Conservation (phyloP, 257 asterid genomes). For the Buddleja alternifolia region DNA sequence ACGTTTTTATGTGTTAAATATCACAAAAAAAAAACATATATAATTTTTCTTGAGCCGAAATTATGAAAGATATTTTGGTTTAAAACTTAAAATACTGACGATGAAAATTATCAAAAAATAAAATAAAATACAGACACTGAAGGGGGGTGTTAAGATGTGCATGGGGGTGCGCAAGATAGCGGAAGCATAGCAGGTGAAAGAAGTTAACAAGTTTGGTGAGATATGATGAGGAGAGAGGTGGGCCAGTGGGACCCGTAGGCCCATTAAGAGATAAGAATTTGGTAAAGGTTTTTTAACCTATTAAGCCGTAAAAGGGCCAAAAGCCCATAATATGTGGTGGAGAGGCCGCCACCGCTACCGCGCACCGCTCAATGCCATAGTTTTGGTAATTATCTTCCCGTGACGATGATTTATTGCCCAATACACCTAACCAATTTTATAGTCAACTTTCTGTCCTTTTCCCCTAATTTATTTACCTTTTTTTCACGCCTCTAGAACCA, state of each 20-base stretch:
- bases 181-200: conserved; percentile 42
- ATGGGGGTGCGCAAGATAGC: conserved; percentile 40
- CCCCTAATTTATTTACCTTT: conserved; percentile 1
- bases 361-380: conserved; percentile 14
- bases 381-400: conserved; percentile 35
- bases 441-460: conserved; percentile 40
- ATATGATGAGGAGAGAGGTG: background rate
- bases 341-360: conserved; percentile 17
- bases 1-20: no score
- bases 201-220: conserved; percentile 53
- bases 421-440: conserved; percentile 18
- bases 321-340: conserved; percentile 28
- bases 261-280: conserved; percentile 35
- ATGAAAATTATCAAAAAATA: background rate
- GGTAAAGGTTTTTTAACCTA: conserved; percentile 17
- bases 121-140: background rate
- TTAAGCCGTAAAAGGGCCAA: conserved; percentile 26
- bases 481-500: no score
- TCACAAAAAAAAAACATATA: no score
- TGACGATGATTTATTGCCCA: conserved; percentile 29
- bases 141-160: background rate
- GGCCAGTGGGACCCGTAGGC: conserved; percentile 17
- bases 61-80: background rate
- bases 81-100: background rate
- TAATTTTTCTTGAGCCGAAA: no score